Evolutionary conservation across 805 yeast genomes (phyloP), one percentile per base, ranked within the genome.

Genomic region (Candida andamanensis): DNA sequence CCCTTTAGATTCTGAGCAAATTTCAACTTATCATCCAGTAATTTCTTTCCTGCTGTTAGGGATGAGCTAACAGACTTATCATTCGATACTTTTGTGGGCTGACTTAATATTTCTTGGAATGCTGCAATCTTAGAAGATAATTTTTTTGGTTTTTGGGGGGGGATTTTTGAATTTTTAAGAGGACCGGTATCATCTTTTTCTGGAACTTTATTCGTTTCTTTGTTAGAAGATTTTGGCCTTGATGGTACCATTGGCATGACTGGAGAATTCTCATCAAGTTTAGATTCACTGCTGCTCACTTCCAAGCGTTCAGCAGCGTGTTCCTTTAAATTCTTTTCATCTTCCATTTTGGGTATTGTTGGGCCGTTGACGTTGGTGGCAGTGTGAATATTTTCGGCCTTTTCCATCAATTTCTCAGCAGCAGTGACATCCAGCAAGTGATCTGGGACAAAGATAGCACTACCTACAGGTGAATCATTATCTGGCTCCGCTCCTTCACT

Each of bases 81-180:
- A n/a, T n/a, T 13, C 21, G 17, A 12, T 11, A 26, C 34, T 15
- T 19, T 20, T 8, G 26, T 4, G 18, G 24, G 10, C 33, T 54
- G 59, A 29, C 72, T 73, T 33, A 83, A 63, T 81, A 80, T 76
- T 47, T 80, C 82, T 49, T 83, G 94, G 52, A 83, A 83, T 0
- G 87, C 87, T 1, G 89, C 87, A 38, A 83, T 83, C 40, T 70
- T 80, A 1, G 86, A 78, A 0, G 90, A 81, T 12, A 85, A 77
- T 45, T 83, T 83, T 46, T 81, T 81, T 3, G 90, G 90, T 15
- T 78, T 78, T 18, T 77, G 80, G 5, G 86, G 86, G 10, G 85
- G 65, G 2, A 29, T 30, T 17, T 30, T 34, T 15, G 12, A 27
- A 8, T 17, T 25, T 9, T 15, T 4, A 11, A 10, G 5, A 8